Conservation (phyloP, 192 early-diverging fungal species). For the Coemansia sp. region DNA sequence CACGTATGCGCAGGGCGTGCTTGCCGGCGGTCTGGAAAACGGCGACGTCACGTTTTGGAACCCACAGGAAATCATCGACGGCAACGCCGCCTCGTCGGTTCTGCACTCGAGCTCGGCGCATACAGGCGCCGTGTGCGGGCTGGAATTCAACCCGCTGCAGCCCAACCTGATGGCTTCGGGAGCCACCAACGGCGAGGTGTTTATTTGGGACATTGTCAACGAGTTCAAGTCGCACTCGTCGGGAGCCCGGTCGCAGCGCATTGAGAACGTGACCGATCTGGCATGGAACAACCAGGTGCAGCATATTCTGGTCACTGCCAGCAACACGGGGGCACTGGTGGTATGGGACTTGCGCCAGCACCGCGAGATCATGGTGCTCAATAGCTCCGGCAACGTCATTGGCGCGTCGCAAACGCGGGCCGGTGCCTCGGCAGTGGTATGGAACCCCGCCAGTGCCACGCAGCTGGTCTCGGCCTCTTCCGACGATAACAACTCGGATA, state of each 20-base stretch:
- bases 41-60: conserved; percentile 91
- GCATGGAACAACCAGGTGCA: conserved; percentile 91
- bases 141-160: conserved; percentile 90
- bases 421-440: conserved; percentile 78
- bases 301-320: conserved; percentile 90
- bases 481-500: conserved; percentile 85
- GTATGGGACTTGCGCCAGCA: conserved; percentile 93
- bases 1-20: conserved; percentile 57
- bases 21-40: conserved; percentile 94
- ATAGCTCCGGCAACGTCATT: conserved; percentile 56
- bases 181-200: conserved; percentile 89
- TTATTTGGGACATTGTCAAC: conserved; percentile 89
- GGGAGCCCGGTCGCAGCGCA: conserved; percentile 73
- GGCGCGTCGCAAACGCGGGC: conserved; percentile 57
- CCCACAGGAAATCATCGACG: conserved; percentile 67
- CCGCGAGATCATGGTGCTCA: conserved; percentile 80
- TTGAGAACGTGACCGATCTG: conserved; percentile 86
- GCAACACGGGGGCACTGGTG: conserved; percentile 87
- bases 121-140: conserved; percentile 82
- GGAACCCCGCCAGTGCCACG: conserved; percentile 93
- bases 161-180: conserved; percentile 85
- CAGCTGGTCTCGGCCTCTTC: conserved; percentile 91
- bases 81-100: conserved; percentile 53
- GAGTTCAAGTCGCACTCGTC: conserved; percentile 86
- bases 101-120: conserved; percentile 72